phyloP scores from a whole-genome alignment of 306 rosid species.

The Gillenia trifoliata region DNA sequence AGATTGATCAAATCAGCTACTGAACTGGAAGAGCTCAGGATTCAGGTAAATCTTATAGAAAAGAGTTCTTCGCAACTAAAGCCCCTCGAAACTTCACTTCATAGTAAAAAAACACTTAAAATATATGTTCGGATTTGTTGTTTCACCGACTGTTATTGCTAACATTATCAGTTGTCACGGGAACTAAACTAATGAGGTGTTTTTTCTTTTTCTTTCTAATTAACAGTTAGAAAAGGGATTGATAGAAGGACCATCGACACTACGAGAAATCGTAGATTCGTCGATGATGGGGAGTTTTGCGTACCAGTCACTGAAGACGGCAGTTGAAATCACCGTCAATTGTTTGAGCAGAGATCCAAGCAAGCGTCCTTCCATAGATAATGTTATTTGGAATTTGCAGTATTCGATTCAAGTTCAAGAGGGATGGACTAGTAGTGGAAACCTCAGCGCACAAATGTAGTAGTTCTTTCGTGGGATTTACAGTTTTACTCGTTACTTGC shows the following conservation, averaged over 20 bases:
- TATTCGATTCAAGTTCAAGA: conserved; percentile 91
- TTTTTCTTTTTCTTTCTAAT: not conserved
- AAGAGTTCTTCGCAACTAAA: not conserved
- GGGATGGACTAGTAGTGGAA: conserved; percentile 84
- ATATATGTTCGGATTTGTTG: too few relatives aligned
- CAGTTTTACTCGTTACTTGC: not conserved
- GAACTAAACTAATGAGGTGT: too few relatives aligned
- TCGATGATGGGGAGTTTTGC: conserved; percentile 52
- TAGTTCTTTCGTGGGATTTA: not conserved
- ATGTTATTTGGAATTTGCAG: conserved; percentile 85
- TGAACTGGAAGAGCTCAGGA: conserved; percentile 50
- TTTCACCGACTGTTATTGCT: too few relatives aligned
- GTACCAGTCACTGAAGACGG: conserved; percentile 62
- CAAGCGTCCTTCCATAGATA: conserved; percentile 84
- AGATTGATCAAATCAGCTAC: conserved; percentile 39
- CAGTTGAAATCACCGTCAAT: conserved; percentile 56
- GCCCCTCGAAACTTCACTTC: too few relatives aligned
- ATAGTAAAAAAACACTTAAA: too few relatives aligned
- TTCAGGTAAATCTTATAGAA: conserved; percentile 39
- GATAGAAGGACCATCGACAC: conserved; percentile 40
- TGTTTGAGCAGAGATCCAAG: conserved; percentile 58
- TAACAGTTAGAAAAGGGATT: conserved; percentile 60
- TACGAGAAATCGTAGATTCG: conserved; percentile 37
- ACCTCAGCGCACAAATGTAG: conserved; percentile 41
- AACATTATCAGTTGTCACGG: too few relatives aligned